phyloP scores from a whole-genome alignment of 805 yeast species.

The Saccharomycopsis sp. region DNA sequence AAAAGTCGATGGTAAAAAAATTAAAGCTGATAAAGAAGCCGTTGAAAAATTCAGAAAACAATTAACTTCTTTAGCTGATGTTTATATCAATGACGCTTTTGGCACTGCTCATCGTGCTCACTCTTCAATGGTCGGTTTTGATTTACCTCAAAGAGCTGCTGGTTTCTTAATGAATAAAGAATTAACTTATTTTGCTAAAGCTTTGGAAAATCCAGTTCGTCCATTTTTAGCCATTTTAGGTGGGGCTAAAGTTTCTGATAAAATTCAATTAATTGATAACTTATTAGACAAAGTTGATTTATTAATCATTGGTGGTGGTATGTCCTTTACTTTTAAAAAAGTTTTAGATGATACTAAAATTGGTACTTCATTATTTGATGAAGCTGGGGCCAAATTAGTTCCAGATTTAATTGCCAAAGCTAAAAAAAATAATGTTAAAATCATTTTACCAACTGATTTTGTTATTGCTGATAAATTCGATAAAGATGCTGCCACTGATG shows the following conservation, averaged over 20 bases:
- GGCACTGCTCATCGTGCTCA: conserved; percentile 99
- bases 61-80: conserved; percentile 90
- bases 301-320: conserved; percentile 97
- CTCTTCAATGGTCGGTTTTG: conserved; percentile 98
- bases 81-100: conserved; percentile 95
- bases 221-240: conserved; percentile 98
- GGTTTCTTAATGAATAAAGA: conserved; percentile 99
- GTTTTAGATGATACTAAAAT: conserved; percentile 74
- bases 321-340: conserved; percentile 99
- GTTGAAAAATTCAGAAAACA: conserved; percentile 84
- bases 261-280: conserved; percentile 97
- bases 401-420: conserved; percentile 91
- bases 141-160: conserved; percentile 91
- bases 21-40: conserved; percentile 79
- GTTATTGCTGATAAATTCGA: conserved; percentile 92
- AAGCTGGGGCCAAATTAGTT: conserved; percentile 92
- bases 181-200: conserved; percentile 94
- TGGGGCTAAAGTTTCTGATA: conserved; percentile 99
- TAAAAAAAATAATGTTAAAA: conserved; percentile 87
- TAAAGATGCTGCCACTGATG: conserved; percentile 78
- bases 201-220: conserved; percentile 94
- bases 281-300: conserved; percentile 90
- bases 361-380: conserved; percentile 88
- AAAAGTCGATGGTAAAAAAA: conserved; percentile 86
- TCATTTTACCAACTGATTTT: conserved; percentile 91